Percentiles rank a stretch among this genome's conserved stretches.
Conservation (phyloP, 169 alveolate genomes). For the Plasmodium blacklocki region DNA sequence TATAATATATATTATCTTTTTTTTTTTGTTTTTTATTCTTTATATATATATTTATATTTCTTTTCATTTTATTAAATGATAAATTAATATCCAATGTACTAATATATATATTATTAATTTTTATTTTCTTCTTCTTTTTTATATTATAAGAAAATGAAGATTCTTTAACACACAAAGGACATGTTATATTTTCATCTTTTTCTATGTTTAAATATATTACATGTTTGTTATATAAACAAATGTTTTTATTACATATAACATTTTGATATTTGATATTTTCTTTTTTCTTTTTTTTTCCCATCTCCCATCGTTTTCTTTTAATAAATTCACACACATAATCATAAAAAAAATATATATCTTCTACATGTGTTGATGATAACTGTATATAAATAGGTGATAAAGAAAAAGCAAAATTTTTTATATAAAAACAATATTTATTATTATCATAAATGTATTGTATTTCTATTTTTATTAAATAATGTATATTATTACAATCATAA, state of each 20-base stretch:
- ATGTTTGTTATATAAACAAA: no score
- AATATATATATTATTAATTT: conserved; percentile 11
- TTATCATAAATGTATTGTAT: conserved; percentile 9
- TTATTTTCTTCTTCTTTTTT: conserved; percentile 24
- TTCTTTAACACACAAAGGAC: conserved; percentile 3
- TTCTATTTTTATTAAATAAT: conserved; percentile 9
- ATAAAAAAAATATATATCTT: conserved; percentile 28
- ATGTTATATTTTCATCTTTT: not conserved
- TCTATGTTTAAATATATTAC: no score
- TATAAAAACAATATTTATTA: not conserved
- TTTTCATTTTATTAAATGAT: conserved; percentile 12
- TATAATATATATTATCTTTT: not conserved
- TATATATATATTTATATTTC: conserved; percentile 7
- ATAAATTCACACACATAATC: conserved; percentile 7
- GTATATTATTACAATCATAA: not conserved
- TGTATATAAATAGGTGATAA: conserved; percentile 35
- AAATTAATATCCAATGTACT: conserved; percentile 2
- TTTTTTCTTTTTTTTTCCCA: not conserved
- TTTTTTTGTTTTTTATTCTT: conserved; percentile 9
- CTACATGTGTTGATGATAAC: conserved; percentile 17
- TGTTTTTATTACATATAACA: no score
- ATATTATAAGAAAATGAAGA: not conserved
- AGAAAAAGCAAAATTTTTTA: conserved; percentile 19
- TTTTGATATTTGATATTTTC: no score
- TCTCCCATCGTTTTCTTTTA: not conserved